Evolutionary conservation across 495 filamentous ascomycete genomes (phyloP).

Genomic region (Penicillium lagena): DNA sequence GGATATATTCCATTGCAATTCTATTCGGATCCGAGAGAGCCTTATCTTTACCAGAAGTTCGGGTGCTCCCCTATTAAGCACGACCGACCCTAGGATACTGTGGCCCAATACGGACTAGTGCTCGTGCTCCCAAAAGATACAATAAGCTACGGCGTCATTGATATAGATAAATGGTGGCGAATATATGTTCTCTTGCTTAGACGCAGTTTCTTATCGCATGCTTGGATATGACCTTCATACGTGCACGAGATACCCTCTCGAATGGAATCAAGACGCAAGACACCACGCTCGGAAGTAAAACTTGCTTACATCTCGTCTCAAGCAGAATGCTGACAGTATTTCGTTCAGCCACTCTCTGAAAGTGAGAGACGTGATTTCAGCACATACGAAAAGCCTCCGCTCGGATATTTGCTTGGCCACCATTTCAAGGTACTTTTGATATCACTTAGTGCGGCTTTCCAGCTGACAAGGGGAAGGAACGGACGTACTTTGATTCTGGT

Average conservation of each 20-base stretch:
- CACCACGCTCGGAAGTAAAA: not conserved
- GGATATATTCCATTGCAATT: too few relatives aligned
- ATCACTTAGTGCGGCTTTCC: not conserved
- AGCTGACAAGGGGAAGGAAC: constrained; percentile 12
- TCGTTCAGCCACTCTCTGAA: constrained; percentile 3
- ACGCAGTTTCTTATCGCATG: too few relatives aligned
- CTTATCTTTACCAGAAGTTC: too few relatives aligned
- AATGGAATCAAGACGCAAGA: not conserved
- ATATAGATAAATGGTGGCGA: too few relatives aligned
- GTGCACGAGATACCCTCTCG: not conserved
- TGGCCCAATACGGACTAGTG: too few relatives aligned
- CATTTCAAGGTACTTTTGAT: constrained; percentile 10
- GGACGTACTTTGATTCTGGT: constrained; percentile 28
- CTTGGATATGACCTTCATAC: too few relatives aligned
- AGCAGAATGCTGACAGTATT: not conserved
- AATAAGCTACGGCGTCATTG: too few relatives aligned
- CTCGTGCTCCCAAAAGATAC: too few relatives aligned
- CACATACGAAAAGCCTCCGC: constrained; percentile 11
- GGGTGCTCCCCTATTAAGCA: too few relatives aligned
- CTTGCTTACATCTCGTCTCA: not conserved
- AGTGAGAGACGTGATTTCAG: constrained; percentile 3
- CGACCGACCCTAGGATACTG: too few relatives aligned
- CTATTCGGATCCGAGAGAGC: too few relatives aligned
- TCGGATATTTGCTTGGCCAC: constrained; percentile 3
- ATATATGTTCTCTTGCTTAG: too few relatives aligned